phyloP scores from a whole-genome alignment of 108 stramenopile species.

The Pelagomonas calceolata region DNA sequence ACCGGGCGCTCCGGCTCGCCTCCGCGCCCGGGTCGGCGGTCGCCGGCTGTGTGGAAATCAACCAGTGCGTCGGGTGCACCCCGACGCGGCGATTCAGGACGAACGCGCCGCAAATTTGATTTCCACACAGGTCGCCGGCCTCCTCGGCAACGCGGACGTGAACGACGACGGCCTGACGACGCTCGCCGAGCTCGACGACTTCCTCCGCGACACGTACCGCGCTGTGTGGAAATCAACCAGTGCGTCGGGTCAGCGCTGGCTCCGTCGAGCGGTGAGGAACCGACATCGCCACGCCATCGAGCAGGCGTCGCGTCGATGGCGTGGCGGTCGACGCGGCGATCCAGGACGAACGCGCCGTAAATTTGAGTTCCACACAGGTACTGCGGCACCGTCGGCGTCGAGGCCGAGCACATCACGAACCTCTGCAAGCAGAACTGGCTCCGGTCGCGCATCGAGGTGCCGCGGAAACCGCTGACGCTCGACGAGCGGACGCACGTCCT shows the following conservation, averaged over 20 bases:
- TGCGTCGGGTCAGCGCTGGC: no score
- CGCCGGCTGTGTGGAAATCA: slow-evolving; percentile 90
- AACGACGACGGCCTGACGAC: slow-evolving; percentile 50
- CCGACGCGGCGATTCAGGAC: no score
- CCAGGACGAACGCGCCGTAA: no score
- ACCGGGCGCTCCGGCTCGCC: slow-evolving; percentile 72
- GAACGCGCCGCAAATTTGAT: no score
- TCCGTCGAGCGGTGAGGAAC: no score
- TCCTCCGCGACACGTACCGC: slow-evolving; percentile 69
- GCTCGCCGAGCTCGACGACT: slow-evolving; percentile 62
- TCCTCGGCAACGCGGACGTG: slow-evolving; percentile 26
- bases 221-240: no score
- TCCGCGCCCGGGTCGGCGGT: slow-evolving; percentile 70
- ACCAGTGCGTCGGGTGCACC: no score
- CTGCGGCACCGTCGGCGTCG: slow-evolving; percentile 85
- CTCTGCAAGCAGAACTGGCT: slow-evolving; percentile 92
- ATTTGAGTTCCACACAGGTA: no score
- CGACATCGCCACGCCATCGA: no score
- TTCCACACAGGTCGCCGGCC: no score
- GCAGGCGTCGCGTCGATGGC: no score
- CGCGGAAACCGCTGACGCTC: slow-evolving; percentile 58
- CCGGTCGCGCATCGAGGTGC: slow-evolving; percentile 85
- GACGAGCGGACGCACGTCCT: slow-evolving; percentile 81
- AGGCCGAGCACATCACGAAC: slow-evolving; percentile 95
- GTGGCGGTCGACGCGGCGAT: no score